Conservation (phyloP, 2,329 filamentous ascomycete species). For the Knufia fluminis region DNA sequence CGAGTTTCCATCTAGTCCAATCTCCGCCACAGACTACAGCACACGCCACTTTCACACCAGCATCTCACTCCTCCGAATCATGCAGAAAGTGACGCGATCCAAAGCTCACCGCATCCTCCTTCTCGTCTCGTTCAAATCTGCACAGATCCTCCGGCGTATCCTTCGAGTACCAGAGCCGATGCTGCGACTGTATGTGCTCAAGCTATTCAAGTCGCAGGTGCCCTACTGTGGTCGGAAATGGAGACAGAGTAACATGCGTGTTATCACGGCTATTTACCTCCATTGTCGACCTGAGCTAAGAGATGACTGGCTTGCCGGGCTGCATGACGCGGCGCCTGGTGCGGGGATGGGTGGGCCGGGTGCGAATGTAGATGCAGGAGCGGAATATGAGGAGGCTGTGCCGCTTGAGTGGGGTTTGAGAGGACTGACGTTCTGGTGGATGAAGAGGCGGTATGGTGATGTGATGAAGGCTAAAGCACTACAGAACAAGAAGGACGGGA, state of each 20-base stretch:
- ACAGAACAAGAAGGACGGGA: conserved; percentile 18
- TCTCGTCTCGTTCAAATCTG: conserved; percentile 91
- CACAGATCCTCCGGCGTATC: conserved; percentile 80
- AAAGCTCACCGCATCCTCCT: conserved; percentile 92
- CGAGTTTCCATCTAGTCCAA: conserved; percentile 41
- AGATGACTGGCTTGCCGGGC: conserved; percentile 52
- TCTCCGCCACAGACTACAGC: conserved; percentile 68
- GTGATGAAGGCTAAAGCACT: conserved; percentile 50
- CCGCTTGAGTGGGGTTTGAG: conserved; percentile 85
- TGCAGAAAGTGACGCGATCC: conserved; percentile 94
- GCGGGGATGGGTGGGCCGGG: conserved; percentile 64
- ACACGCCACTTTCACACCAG: conserved; percentile 90
- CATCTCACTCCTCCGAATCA: conserved; percentile 89
- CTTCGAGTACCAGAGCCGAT: conserved; percentile 83
- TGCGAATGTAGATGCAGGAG: conserved; percentile 73
- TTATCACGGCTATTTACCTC: conserved; percentile 93
- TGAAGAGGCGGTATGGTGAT: conserved; percentile 71
- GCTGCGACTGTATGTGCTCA: conserved; percentile 86
- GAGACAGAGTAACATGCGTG: conserved; percentile 96
- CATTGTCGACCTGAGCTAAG: conserved; percentile 86
- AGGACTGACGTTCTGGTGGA: conserved; percentile 89
- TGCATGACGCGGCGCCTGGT: conserved; percentile 18
- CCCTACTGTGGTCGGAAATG: conserved; percentile 97
- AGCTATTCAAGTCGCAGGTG: conserved; percentile 97
- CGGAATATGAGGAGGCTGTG: conserved; percentile 84